Conservation (phyloP, 768 basidiomycete species). For the Phaffia tasmanica region DNA sequence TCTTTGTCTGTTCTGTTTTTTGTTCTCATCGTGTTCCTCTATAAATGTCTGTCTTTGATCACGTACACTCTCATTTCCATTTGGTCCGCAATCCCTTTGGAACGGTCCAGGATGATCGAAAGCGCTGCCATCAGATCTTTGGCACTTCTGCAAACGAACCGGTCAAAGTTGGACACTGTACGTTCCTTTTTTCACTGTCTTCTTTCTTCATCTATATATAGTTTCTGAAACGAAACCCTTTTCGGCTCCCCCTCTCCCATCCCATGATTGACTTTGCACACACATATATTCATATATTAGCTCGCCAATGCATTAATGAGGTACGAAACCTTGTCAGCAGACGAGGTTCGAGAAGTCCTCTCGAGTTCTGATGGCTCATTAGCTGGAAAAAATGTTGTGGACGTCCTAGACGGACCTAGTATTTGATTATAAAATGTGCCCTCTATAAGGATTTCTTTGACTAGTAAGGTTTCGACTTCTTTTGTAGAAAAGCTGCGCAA, state of each 20-base stretch:
- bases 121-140: constrained; percentile 4
- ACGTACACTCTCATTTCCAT: too few species aligned
- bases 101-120: constrained; percentile 5
- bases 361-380: too few species aligned
- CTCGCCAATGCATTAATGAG: constrained; percentile 19
- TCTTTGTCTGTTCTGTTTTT: neutral
- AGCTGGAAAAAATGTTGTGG: too few species aligned
- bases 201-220: neutral
- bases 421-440: too few species aligned
- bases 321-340: constrained; percentile 20
- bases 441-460: too few species aligned
- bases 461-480: too few species aligned
- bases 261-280: neutral
- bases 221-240: neutral
- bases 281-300: too few species aligned
- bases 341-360: neutral
- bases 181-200: neutral
- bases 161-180: constrained; percentile 12
- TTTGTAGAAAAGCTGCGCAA: too few species aligned
- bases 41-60: too few species aligned
- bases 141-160: constrained; percentile 1
- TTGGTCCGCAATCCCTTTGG: too few species aligned
- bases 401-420: too few species aligned
- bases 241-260: neutral
- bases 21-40: too few species aligned